phyloP scores from a whole-genome alignment of 2,329 filamentous ascomycete species.

The Furcasterigmium sp. region DNA sequence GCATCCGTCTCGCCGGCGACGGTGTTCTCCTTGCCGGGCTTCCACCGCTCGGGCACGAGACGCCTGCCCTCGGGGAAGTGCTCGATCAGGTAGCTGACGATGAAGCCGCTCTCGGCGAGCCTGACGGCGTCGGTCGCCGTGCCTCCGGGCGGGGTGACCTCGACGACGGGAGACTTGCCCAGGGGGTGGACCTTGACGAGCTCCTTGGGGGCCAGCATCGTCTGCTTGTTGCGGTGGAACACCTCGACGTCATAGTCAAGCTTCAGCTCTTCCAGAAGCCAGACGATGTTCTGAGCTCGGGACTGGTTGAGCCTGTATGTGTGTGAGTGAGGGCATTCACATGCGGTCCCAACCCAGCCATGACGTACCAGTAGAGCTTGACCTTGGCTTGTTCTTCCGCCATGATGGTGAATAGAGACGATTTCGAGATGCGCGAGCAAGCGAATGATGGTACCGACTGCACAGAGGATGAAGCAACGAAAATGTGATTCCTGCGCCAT shows the following conservation, averaged over 20 bases:
- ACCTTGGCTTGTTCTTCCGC: conserved; percentile 42
- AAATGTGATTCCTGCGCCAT: too few species aligned
- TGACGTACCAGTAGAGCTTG: conserved; percentile 57
- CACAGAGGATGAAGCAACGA: neutral
- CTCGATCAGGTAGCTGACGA: conserved; percentile 77
- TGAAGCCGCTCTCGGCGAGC: conserved; percentile 76
- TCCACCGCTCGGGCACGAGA: conserved; percentile 49
- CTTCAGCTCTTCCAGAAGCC: conserved; percentile 79
- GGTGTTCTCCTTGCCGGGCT: conserved; percentile 51
- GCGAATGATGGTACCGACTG: too few species aligned
- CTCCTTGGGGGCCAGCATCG: conserved; percentile 67
- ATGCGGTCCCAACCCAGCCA: too few species aligned
- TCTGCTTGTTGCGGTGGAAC: conserved; percentile 61
- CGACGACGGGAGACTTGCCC: conserved; percentile 80
- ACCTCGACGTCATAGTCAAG: conserved; percentile 75
- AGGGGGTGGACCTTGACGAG: conserved; percentile 76
- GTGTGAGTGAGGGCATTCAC: neutral
- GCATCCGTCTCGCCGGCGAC: conserved; percentile 56
- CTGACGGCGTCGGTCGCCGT: conserved; percentile 41
- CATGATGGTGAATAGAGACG: too few species aligned
- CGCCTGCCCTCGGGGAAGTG: conserved; percentile 42
- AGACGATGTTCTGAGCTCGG: conserved; percentile 76
- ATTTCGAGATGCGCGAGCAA: too few species aligned
- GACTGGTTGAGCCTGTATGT: conserved; percentile 72
- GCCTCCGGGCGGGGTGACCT: conserved; percentile 43